Evolutionary conservation across 1,284 basidiomycete genomes (phyloP).

Genomic region (Cryptococcus sp.): DNA sequence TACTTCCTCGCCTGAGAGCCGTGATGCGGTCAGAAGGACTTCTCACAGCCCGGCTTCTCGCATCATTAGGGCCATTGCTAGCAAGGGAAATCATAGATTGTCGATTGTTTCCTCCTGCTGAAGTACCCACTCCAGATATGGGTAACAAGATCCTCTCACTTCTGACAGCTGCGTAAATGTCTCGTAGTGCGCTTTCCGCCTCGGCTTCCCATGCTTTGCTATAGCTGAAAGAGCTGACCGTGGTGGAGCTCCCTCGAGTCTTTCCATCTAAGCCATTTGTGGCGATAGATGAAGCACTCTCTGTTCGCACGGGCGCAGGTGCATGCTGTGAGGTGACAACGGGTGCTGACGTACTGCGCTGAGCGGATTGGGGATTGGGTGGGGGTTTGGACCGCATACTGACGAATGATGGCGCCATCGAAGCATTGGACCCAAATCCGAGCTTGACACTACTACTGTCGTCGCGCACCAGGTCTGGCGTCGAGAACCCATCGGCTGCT

Average conservation of each 20-base stretch:
- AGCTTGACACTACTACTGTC: constrained; percentile 59
- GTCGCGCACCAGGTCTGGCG: constrained; percentile 67
- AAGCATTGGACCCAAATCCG: constrained; percentile 22
- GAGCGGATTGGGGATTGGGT: constrained; percentile 12
- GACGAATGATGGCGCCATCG: constrained; percentile 23
- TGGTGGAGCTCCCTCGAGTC: constrained; percentile 32
- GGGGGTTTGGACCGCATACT: constrained; percentile 20
- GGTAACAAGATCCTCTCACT: constrained; percentile 87
- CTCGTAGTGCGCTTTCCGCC: constrained; percentile 83
- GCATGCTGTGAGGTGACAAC: constrained; percentile 9
- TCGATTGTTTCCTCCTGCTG: constrained; percentile 46
- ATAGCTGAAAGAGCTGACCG: constrained; percentile 40
- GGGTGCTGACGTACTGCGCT: constrained; percentile 40
- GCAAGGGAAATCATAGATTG: constrained; percentile 32
- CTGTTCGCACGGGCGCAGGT: constrained; percentile 6
- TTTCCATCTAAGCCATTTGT: constrained; percentile 11
- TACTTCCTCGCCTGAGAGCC: constrained; percentile 83
- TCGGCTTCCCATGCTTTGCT: constrained; percentile 70
- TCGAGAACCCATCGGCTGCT: constrained; percentile 52
- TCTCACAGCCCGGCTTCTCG: constrained; percentile 22
- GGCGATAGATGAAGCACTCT: constrained; percentile 21
- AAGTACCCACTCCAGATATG: constrained; percentile 54
- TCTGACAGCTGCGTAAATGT: constrained; percentile 92
- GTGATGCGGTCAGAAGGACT: constrained; percentile 58
- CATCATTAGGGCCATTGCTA: constrained; percentile 19